Evolutionary conservation across 805 yeast species (phyloP), one percentile per base, ranked within the genome.

Genomic region (Danielozyma ontarioensis): DNA sequence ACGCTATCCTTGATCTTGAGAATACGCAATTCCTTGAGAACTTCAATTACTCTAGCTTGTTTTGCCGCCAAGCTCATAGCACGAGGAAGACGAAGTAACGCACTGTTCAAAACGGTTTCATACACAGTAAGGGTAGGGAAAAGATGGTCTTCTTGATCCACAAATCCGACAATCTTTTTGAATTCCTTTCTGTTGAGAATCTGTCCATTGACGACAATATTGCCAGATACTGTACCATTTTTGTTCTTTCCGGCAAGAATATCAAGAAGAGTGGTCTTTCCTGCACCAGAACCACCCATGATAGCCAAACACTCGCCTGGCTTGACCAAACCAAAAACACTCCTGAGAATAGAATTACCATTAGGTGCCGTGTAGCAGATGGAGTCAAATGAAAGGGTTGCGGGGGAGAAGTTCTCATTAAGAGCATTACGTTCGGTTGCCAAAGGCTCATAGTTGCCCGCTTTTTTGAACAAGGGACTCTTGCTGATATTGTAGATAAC

Each of bases 211-310:
- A 88, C 75, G 45, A 69, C 75, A 10, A 90, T 74, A 2, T 63
- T 52, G n/a, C 96, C 97, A 1, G 64, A 45, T 7, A 77, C 70
- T 1, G 44, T 41, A 2, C 98, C 98, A 22, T 79, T 71, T 51
- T 90, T 93, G 51, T 79, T 75, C 53, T 90, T 93, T 29, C 81
- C 83, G 0, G 97, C 97, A 35, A 93, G 64, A 38, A 93, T 88
- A 52, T 93, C 98, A 32, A 93, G 64, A 27, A 93, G 62, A 0
- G 98, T 90, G 1, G 98, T 90, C 54, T 93, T 93, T 33, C 98
- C 98, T 11, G 98, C 97, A 31, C 98, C 98, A 0, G 97, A 89
- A 1, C 97, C 97, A 28, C 98, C 98, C 95, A 93, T 86, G 27
- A 93, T 87, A 1, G 98, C 97, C 53, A 88, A 57, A 40, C 95